Evolutionary conservation across 495 filamentous ascomycete genomes (phyloP).

Genomic region (Penicillium coffeae): DNA sequence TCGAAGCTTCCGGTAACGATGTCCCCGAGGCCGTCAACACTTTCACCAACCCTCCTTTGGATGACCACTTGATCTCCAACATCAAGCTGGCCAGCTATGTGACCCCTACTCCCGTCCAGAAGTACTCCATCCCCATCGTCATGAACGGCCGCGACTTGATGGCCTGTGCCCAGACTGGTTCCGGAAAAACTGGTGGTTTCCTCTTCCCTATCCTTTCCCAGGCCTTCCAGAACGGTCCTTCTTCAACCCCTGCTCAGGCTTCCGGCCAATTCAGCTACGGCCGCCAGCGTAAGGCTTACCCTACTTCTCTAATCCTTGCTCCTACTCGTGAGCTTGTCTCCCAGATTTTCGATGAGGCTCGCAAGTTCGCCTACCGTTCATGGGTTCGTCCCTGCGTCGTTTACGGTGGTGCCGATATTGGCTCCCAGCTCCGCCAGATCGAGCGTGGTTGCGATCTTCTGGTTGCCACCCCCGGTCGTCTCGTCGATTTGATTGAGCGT

Average conservation of each 20-base stretch:
- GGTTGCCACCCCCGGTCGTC: constrained; percentile 93
- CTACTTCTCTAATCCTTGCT: constrained; percentile 90
- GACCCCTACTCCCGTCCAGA: constrained; percentile 92
- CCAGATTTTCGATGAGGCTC: constrained; percentile 95
- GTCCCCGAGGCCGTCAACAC: constrained; percentile 86
- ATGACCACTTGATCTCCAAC: constrained; percentile 86
- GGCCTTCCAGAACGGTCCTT: constrained; percentile 85
- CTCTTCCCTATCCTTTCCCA: constrained; percentile 97
- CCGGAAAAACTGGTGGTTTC: constrained; percentile 99
- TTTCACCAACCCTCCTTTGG: constrained; percentile 92
- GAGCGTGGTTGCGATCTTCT: constrained; percentile 97
- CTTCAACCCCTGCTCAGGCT: constrained; percentile 55
- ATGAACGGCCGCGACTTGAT: constrained; percentile 95
- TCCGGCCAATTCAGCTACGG: constrained; percentile 65
- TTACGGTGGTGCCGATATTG: constrained; percentile 98
- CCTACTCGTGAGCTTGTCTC: constrained; percentile 97
- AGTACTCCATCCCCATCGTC: constrained; percentile 97
- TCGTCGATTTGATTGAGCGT: constrained; percentile 97
- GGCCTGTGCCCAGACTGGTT: constrained; percentile 99
- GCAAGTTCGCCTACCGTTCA: constrained; percentile 93
- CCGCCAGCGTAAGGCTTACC: constrained; percentile 90
- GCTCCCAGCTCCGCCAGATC: constrained; percentile 92
- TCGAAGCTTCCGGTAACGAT: constrained; percentile 91
- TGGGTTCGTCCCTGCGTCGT: constrained; percentile 98
- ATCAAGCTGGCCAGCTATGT: constrained; percentile 92